A percentile compares a stretch with the other conserved stretches of the same genome.
Evolutionary conservation across 306 rosid species (phyloP).

Genomic region (Echinosophora koreensis): DNA sequence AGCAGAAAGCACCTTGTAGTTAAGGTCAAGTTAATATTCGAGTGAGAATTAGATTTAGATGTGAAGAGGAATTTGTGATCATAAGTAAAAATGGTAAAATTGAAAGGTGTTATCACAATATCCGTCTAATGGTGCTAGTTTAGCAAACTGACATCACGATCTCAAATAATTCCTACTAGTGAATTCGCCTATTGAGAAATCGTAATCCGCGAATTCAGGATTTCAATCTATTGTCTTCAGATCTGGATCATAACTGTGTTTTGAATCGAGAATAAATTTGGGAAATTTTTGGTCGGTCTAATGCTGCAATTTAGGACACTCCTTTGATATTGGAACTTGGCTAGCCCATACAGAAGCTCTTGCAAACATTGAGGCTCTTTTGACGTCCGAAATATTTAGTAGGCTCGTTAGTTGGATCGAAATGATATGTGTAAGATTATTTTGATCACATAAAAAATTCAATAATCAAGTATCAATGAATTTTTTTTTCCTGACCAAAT

Average conservation of each 20-base stretch:
- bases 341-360: background rate
- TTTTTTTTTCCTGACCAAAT: too few species aligned
- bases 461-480: too few species aligned
- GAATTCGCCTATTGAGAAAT: background rate
- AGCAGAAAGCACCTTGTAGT: too few species aligned
- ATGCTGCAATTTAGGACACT: background rate
- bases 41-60: too few species aligned
- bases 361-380: background rate
- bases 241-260: background rate
- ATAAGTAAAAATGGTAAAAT: background rate
- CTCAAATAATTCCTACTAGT: background rate
- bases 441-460: too few species aligned
- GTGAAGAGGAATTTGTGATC: background rate
- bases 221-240: background rate
- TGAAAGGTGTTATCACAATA: background rate
- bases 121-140: background rate
- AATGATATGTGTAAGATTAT: too few species aligned
- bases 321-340: background rate
- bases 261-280: background rate
- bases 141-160: background rate
- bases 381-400: too few species aligned
- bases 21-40: too few species aligned
- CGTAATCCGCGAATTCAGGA: background rate
- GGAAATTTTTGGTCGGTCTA: background rate
- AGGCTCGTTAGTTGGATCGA: too few species aligned